Percentiles rank a stretch among this genome's conserved stretches.
Conservation (phyloP, 306 rosid genomes). For the Corylus heterophylla region DNA sequence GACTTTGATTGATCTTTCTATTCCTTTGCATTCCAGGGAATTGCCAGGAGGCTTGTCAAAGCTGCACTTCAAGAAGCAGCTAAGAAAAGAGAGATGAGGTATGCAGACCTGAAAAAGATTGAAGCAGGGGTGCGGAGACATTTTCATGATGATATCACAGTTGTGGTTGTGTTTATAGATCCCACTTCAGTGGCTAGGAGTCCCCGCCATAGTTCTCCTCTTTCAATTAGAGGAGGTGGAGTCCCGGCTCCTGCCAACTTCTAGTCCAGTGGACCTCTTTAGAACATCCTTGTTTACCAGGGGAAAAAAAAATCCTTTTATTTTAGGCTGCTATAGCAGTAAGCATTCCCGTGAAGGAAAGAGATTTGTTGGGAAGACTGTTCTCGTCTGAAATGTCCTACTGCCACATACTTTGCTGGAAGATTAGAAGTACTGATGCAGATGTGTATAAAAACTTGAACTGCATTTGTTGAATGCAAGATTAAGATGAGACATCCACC, state of each 20-base stretch:
- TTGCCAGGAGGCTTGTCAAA: constrained; percentile 61
- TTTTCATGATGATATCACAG: constrained; percentile 85
- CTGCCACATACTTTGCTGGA: neutral
- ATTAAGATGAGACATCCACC: constrained; percentile 1
- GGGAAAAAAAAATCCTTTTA: neutral
- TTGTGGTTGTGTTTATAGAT: constrained; percentile 69
- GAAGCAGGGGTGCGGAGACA: constrained; percentile 80
- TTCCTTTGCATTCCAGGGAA: constrained; percentile 49
- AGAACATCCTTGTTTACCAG: neutral
- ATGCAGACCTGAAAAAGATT: constrained; percentile 66
- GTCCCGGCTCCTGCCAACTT: constrained; percentile 39
- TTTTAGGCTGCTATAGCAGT: neutral
- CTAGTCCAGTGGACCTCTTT: constrained; percentile 23
- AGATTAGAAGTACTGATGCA: neutral
- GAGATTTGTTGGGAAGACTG: neutral
- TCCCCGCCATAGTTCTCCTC: constrained; percentile 42
- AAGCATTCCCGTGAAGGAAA: neutral
- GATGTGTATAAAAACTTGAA: neutral
- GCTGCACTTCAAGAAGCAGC: constrained; percentile 86
- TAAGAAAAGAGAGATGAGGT: constrained; percentile 80
- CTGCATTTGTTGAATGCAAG: neutral
- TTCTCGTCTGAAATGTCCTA: neutral
- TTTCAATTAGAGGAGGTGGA: constrained; percentile 67
- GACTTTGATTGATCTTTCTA: neutral
- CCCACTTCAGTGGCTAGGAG: constrained; percentile 32